Base-by-base conservation (phyloP, 2,329 filamentous ascomycete genomes). In the Myriangium duriaei region DNA sequence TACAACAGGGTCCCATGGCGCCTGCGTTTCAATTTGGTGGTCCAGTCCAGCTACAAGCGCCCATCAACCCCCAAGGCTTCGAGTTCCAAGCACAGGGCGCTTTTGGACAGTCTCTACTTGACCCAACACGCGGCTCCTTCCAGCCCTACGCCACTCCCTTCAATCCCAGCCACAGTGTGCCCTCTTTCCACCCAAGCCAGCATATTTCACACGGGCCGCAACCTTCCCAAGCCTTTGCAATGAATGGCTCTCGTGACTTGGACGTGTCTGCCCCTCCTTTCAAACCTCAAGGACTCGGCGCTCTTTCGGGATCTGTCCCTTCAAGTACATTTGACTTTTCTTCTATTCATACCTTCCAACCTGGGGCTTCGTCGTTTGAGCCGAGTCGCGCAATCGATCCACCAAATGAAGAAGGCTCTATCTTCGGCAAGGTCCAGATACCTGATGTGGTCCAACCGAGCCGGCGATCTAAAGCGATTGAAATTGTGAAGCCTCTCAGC, bases 381-480 rank as follows among this genome's bases (percentile, higher is more conserved):
- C 45, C 47, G 4, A 19, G 40, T 3, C 42, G 38, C 16, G 24
- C 42, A 59, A 64, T 5, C 51, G 70, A 45, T 58, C 65, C 33
- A 60, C 36, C 47, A 13, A 45, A 50, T 29, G 44, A 49, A n/a
- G 37, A 49, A 19, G 45, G 48, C 6, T 52, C 45, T 32, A 59
- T 59, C 34, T 59, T 59, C 41, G 53, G 56, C 31, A 52, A 54
- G 32, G 47, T 58, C 34, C 77, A 76, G 30, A 79, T 87, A 68
- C 19, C 67, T 70, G 76, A 83, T 14, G 69, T 76, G 34, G 61
- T 74, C 17, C 81, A 81, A 50, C 71, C 78, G 5, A 57, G 62
- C 1, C 85, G 81, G 60, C 76, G 75, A 49, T 83, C 79, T 4
- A 95, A 91, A 61, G 85, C 85, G 7, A 72, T 94, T 39, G 81